phyloP scores from a whole-genome alignment of 2,329 filamentous ascomycete genomes.

The Bipolaris sorokiniana region DNA sequence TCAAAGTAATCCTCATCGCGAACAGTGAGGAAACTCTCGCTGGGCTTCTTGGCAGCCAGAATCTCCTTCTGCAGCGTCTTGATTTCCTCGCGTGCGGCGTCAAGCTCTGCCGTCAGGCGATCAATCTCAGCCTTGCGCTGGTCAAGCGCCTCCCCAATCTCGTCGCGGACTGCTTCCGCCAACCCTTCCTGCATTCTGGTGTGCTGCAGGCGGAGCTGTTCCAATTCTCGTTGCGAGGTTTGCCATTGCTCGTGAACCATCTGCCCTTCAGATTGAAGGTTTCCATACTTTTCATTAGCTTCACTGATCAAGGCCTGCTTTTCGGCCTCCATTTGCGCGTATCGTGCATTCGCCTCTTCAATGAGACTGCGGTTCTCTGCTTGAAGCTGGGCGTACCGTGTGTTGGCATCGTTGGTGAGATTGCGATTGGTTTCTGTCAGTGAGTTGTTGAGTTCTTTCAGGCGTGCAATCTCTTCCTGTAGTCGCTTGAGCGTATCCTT shows the following conservation, averaged over 20 bases:
- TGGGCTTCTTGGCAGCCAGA: slow-evolving; percentile 59
- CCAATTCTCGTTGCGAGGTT: slow-evolving; percentile 70
- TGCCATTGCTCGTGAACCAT: slow-evolving; percentile 60
- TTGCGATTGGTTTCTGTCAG: slow-evolving; percentile 78
- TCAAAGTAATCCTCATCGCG: slow-evolving; percentile 96
- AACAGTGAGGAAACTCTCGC: slow-evolving; percentile 77
- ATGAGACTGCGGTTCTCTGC: slow-evolving; percentile 68
- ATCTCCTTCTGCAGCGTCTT: slow-evolving; percentile 66
- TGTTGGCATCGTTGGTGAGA: slow-evolving; percentile 75
- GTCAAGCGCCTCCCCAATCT: slow-evolving; percentile 70
- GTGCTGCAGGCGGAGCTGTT: slow-evolving; percentile 69
- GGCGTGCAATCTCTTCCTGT: slow-evolving; percentile 78
- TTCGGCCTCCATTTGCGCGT: slow-evolving; percentile 64
- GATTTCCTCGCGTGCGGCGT: slow-evolving; percentile 69
- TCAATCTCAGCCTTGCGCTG: slow-evolving; percentile 86
- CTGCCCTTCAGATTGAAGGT: slow-evolving; percentile 70
- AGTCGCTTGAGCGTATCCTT: slow-evolving; percentile 79
- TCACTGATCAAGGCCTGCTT: slow-evolving; percentile 78
- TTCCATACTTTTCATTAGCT: slow-evolving; percentile 72
- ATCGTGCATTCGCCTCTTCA: slow-evolving; percentile 74
- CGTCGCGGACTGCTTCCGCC: slow-evolving; percentile 65
- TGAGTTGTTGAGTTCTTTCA: slow-evolving; percentile 82
- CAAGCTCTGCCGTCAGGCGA: slow-evolving; percentile 77
- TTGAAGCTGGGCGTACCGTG: slow-evolving; percentile 72
- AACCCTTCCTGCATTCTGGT: slow-evolving; percentile 66